Evolutionary conservation across 176 grass and related monocot species (phyloP).

Genomic region (Chrysopogon serrulatus): DNA sequence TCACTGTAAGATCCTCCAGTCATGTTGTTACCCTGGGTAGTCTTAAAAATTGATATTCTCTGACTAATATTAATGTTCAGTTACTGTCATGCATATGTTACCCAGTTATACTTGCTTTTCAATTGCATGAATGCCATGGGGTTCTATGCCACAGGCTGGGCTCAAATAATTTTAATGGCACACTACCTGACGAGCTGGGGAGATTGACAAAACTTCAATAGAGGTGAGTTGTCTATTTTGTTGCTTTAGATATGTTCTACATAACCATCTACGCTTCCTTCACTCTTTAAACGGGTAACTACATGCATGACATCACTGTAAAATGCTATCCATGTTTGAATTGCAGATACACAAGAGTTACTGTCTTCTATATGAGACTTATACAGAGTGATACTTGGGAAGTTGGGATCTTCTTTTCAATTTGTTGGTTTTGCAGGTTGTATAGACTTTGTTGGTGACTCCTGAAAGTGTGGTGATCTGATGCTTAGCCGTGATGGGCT

Average conservation of each 20-base stretch:
- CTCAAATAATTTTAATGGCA: constrained; percentile 70
- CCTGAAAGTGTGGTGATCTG: too few species aligned
- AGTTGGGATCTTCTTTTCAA: too few species aligned
- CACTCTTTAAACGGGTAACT: constrained; percentile 27
- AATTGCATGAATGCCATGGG: background rate
- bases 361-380: too few species aligned
- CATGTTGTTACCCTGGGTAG: background rate
- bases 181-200: constrained; percentile 60
- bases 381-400: too few species aligned
- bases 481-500: too few species aligned
- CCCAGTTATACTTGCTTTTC: background rate
- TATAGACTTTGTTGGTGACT: too few species aligned
- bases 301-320: background rate
- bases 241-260: background rate
- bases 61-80: background rate
- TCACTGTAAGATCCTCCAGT: constrained; percentile 45
- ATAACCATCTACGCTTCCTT: constrained; percentile 13
- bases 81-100: background rate
- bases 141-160: background rate
- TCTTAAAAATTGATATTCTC: background rate
- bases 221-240: constrained; percentile 42
- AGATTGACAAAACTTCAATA: constrained; percentile 52
- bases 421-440: too few species aligned
- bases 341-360: constrained; percentile 73
- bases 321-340: constrained; percentile 12